Conservation (phyloP, 2,329 filamentous ascomycete genomes). For the Xylaria multiplex region DNA sequence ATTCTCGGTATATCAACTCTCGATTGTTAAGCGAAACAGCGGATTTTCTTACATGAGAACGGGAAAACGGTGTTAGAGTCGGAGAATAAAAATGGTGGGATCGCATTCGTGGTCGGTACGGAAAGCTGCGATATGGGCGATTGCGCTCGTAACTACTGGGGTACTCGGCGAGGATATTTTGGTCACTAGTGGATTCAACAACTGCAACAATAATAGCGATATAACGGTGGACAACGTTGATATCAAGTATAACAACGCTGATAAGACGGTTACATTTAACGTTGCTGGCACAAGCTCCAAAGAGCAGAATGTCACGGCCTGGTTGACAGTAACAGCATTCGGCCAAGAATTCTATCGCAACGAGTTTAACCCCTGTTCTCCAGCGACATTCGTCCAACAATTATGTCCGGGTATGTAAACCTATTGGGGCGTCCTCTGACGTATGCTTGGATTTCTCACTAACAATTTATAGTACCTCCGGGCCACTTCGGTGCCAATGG, state of each 20-base stretch:
- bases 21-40: constrained; percentile 1
- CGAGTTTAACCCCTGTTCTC: constrained; percentile 83
- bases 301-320: constrained; percentile 82
- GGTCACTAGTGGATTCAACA: constrained; percentile 81
- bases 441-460: constrained; percentile 23
- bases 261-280: constrained; percentile 81
- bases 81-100: constrained; percentile 43
- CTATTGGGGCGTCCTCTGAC: background rate
- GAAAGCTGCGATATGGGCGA: constrained; percentile 49
- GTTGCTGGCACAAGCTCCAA: constrained; percentile 79
- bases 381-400: constrained; percentile 71
- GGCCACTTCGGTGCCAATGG: constrained; percentile 80
- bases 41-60: constrained; percentile 8
- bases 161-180: constrained; percentile 77
- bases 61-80: background rate
- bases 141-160: constrained; percentile 52
- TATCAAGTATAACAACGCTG: constrained; percentile 80
- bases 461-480: constrained; percentile 68
- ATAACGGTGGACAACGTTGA: constrained; percentile 79
- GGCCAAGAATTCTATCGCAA: constrained; percentile 82
- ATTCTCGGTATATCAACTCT: constrained; percentile 23
- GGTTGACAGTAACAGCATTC: constrained; percentile 82
- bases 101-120: constrained; percentile 46
- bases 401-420: constrained; percentile 79
- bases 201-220: constrained; percentile 69